Evolutionary conservation across 495 filamentous ascomycete genomes (phyloP).

Genomic region (Xylona heveae): DNA sequence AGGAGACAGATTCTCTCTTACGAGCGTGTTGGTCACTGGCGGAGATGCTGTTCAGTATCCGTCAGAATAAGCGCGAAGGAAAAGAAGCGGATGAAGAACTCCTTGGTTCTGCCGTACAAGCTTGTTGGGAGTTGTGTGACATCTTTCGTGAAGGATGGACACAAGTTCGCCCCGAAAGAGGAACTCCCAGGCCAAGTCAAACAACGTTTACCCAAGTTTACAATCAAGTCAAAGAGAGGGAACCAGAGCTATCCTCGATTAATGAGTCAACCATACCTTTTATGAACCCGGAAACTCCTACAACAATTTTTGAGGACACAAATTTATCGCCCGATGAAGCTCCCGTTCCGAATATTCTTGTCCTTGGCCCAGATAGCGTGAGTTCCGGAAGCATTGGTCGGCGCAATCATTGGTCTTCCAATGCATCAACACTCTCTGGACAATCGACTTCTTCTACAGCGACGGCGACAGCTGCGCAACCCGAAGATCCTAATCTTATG

Average conservation of each 20-base stretch:
- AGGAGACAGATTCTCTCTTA: constrained; percentile 64
- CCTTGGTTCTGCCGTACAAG: constrained; percentile 67
- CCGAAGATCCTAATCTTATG: constrained; percentile 52
- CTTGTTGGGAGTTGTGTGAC: constrained; percentile 90
- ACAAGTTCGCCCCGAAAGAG: constrained; percentile 64
- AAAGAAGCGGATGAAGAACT: constrained; percentile 61
- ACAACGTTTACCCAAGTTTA: constrained; percentile 38
- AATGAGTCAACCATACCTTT: constrained; percentile 8
- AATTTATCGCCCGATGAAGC: constrained; percentile 60
- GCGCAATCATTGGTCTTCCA: constrained; percentile 40
- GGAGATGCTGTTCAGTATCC: constrained; percentile 84
- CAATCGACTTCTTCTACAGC: constrained; percentile 51
- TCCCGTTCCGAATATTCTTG: constrained; percentile 60
- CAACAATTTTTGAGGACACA: constrained; percentile 81
- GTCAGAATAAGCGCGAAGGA: constrained; percentile 58
- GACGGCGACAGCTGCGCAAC: constrained; percentile 38
- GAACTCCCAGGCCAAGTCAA: constrained; percentile 68
- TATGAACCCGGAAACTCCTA: constrained; percentile 61
- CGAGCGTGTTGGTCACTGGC: constrained; percentile 78
- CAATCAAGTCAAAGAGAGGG: constrained; percentile 20
- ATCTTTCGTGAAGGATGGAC: constrained; percentile 89
- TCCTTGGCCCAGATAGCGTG: constrained; percentile 39
- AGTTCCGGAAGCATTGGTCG: constrained; percentile 9
- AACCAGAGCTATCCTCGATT: constrained; percentile 9
- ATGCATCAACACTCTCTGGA: constrained; percentile 44